phyloP scores from a whole-genome alignment of 2,329 filamentous ascomycete genomes.

The Nemania serpens region DNA sequence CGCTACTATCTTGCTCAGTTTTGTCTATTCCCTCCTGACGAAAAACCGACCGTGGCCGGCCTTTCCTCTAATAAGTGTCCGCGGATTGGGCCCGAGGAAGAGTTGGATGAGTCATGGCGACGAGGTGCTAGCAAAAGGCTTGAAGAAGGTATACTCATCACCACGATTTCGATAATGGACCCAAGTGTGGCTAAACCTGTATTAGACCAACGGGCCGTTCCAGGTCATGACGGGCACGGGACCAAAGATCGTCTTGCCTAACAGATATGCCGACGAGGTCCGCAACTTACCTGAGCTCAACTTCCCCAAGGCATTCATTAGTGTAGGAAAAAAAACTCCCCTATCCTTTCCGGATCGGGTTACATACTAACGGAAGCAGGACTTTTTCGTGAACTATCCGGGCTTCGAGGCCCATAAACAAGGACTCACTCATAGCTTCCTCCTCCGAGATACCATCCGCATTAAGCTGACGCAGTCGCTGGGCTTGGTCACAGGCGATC shows the following conservation, averaged over 20 bases:
- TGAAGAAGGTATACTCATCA: constrained; percentile 31
- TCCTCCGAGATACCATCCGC: constrained; percentile 41
- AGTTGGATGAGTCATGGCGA: constrained; percentile 37
- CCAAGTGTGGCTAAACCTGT: constrained; percentile 22
- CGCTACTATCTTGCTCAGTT: constrained; percentile 35
- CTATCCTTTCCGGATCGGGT: neutral
- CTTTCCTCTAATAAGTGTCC: constrained; percentile 37
- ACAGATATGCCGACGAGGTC: constrained; percentile 43
- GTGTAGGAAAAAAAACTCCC: constrained; percentile 30
- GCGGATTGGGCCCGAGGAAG: constrained; percentile 37
- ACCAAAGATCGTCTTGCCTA: constrained; percentile 42
- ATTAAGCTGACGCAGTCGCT: constrained; percentile 43
- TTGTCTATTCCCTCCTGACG: constrained; percentile 37
- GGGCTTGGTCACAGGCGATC: constrained; percentile 41
- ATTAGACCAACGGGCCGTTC: constrained; percentile 40
- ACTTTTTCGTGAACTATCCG: constrained; percentile 42
- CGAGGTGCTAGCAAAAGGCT: constrained; percentile 35
- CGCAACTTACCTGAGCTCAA: constrained; percentile 42
- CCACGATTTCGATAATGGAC: neutral
- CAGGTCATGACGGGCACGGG: constrained; percentile 42
- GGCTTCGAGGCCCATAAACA: constrained; percentile 41
- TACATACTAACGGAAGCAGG: constrained; percentile 30
- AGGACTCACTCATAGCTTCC: constrained; percentile 31
- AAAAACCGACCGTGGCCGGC: constrained; percentile 35
- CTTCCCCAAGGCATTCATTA: constrained; percentile 43